Base-by-base conservation (phyloP, 73 alveolate species). In the Chromera velia region DNA sequence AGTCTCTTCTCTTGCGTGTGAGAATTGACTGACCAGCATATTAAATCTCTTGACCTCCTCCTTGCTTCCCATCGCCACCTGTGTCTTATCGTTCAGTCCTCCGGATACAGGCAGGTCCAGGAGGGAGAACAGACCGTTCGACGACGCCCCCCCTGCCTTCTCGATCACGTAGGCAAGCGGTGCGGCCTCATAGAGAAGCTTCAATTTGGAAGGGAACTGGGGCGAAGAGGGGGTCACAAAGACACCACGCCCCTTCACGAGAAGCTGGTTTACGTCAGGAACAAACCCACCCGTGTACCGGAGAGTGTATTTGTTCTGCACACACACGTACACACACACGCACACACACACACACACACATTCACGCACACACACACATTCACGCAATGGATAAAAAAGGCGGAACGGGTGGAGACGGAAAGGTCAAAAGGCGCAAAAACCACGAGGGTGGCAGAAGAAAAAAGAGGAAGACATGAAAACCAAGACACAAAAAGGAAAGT, bases 251-350 rank as follows among this genome's bases (percentile, higher is more conserved):
- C 89, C 83, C 33, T 82, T 82, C 74, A 82, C 62, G 74, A 82
- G 76, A 6, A 82, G 33, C 74, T 82, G 82, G 67, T 46, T 74
- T 83, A 80, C 64, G 34, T 82, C 89, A 9, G 79, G 83, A 9
- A 76, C 83, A 45, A 82, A 33, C 30, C 83, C 89, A 32, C 89
- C 89, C 0, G 88, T 73, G 80, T 86, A 86, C 55, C 91, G 28
- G 27, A 88, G 90, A 9, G 34, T 55, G 80, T 67, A 65, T 22
- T 82, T 82, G 48, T 73, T 74, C 40, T 78, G 18, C 7, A 82
- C 32, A n/a, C n/a, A n/a, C n/a, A n/a, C n/a, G n/a, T n/a, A n/a
- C n/a, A n/a, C n/a, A n/a, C n/a, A n/a, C n/a, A n/a, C n/a, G n/a
- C n/a, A n/a, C n/a, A n/a, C n/a, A n/a, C n/a, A n/a, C n/a, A n/a